These are phyloP conservation scores for Boletellus ananiceps DNA, from an alignment of 768 basidiomycete species.

Conservation along the genomic window DNA sequence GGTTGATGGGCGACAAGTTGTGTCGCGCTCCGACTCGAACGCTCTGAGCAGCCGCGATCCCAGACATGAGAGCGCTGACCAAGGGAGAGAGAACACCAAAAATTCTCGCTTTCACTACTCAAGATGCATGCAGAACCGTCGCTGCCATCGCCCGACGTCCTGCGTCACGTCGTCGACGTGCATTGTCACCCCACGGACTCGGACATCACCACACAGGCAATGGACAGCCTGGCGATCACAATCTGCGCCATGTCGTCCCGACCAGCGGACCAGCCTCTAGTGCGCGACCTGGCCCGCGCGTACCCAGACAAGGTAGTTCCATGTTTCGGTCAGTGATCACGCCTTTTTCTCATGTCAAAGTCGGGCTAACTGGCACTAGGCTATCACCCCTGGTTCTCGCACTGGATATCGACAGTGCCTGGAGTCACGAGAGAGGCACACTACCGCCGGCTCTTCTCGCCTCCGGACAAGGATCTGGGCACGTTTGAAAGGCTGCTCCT, in stretches of 20 bases:
- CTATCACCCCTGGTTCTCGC: slow-evolving; percentile 92
- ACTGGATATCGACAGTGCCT: slow-evolving; percentile 57
- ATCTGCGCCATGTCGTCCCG: slow-evolving; percentile 82
- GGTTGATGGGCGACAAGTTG: neutral
- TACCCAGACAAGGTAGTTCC: slow-evolving; percentile 73
- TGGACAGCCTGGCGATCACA: slow-evolving; percentile 55
- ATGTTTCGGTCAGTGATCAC: slow-evolving; percentile 67
- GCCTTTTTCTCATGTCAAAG: slow-evolving; percentile 12
- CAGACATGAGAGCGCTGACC: slow-evolving; percentile 13
- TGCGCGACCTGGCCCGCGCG: slow-evolving; percentile 56
- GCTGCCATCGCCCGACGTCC: slow-evolving; percentile 37
- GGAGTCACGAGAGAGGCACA: slow-evolving; percentile 59
- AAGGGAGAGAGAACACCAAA: neutral
- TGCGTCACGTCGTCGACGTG: slow-evolving; percentile 74
- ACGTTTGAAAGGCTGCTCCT: slow-evolving; percentile 56
- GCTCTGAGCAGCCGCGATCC: neutral
- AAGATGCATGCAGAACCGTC: neutral
- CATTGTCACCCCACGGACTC: slow-evolving; percentile 94
- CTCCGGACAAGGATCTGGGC: slow-evolving; percentile 30
- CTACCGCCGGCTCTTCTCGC: slow-evolving; percentile 67
- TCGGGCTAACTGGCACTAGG: slow-evolving; percentile 42
- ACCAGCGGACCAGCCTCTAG: slow-evolving; percentile 63
- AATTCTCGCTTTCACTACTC: no score
- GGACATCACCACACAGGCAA: slow-evolving; percentile 40
- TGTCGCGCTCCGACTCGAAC: slow-evolving; percentile 5